phyloP scores from a whole-genome alignment of 1,139 yeast genomes.

The Suhomyces terraborum region DNA sequence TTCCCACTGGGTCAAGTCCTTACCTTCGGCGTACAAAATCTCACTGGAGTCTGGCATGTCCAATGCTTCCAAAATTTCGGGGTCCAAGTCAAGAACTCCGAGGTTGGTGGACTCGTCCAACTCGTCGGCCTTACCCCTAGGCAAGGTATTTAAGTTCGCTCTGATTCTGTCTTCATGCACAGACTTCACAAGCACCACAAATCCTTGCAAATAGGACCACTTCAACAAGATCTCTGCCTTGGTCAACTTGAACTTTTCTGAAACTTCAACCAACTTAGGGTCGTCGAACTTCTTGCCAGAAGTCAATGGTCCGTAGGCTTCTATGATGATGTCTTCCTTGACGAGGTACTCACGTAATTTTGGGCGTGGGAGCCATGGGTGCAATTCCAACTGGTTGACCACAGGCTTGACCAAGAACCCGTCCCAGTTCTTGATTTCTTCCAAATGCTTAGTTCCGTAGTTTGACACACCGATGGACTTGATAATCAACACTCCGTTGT shows the following conservation, averaged over 20 bases:
- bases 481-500: conserved; percentile 31
- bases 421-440: conserved; percentile 39
- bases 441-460: conserved; percentile 37
- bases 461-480: conserved; percentile 49
- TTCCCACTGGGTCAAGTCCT: conserved; percentile 30
- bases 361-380: conserved; percentile 47
- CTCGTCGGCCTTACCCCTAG: conserved; percentile 24
- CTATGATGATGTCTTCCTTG: conserved; percentile 48
- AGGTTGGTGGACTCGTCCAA: conserved; percentile 25
- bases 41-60: conserved; percentile 38
- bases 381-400: conserved; percentile 48
- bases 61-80: conserved; percentile 31
- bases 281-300: conserved; percentile 58
- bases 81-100: conserved; percentile 40
- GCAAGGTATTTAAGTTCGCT: conserved; percentile 37
- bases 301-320: conserved; percentile 73
- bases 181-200: conserved; percentile 73
- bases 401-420: conserved; percentile 42
- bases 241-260: conserved; percentile 26
- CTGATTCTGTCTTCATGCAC: conserved; percentile 50
- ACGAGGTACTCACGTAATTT: conserved; percentile 41
- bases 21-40: conserved; percentile 33
- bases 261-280: conserved; percentile 42
- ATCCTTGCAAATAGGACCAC: conserved; percentile 54
- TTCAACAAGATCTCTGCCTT: conserved; percentile 35